Conservation (phyloP, 1,284 basidiomycete genomes). For the Phellopilus nigrolimitatus region DNA sequence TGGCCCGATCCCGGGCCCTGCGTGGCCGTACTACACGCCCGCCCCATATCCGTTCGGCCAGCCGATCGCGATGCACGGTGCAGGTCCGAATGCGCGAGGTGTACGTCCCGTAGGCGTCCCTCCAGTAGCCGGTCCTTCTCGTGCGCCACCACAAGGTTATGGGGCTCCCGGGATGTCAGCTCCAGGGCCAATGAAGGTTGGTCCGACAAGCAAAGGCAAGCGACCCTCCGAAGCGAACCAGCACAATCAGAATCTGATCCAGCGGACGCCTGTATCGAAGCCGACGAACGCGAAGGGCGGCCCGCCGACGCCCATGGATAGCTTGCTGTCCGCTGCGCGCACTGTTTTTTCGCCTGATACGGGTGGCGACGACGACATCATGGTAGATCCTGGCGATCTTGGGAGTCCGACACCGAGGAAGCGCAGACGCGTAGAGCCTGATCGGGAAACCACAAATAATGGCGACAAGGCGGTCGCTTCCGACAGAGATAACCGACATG, state of each 20-base stretch:
- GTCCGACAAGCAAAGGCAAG: background rate
- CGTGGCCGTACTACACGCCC: conserved; percentile 10
- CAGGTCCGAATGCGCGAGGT: background rate
- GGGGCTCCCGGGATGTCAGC: background rate
- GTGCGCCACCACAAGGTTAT: background rate
- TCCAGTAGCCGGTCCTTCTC: conserved; percentile 1
- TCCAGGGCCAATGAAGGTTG: background rate
- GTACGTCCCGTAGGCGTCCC: background rate
- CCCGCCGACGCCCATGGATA: conserved; percentile 13
- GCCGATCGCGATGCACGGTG: conserved; percentile 1
- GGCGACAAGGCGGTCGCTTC: background rate
- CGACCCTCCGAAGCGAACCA: background rate
- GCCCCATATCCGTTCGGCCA: conserved; percentile 10
- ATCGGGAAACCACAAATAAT: background rate
- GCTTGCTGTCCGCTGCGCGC: conserved; percentile 13
- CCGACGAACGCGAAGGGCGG: background rate
- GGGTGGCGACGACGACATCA: background rate
- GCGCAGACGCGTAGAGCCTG: conserved; percentile 2
- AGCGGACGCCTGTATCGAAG: conserved; percentile 3
- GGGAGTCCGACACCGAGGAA: conserved; percentile 15
- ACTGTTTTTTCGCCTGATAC: conserved; percentile 13
- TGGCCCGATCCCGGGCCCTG: conserved; percentile 10
- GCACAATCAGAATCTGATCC: no score
- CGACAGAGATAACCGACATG: background rate
- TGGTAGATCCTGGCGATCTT: background rate